Percentiles rank a stretch among this genome's conserved stretches.
Conservation (phyloP, 805 yeast species). For the Cephaloascus fragrans region DNA sequence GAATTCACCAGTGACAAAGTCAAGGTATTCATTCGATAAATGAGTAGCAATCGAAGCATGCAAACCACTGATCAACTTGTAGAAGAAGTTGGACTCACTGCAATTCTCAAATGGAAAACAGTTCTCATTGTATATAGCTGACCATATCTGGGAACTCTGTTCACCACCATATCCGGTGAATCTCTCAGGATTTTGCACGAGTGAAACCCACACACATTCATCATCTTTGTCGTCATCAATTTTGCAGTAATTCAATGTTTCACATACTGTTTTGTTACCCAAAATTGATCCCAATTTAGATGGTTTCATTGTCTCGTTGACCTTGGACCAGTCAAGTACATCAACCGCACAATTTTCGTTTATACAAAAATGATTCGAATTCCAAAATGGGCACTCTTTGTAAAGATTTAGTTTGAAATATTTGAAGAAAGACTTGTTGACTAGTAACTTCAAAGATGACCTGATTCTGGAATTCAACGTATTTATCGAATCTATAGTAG, state of each 20-base stretch:
- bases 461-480: conserved; percentile 21
- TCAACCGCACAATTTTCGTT: conserved; percentile 88
- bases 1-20: conserved; percentile 65
- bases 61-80: conserved; percentile 81
- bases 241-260: conserved; percentile 44
- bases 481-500: conserved; percentile 27
- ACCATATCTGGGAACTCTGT: conserved; percentile 89
- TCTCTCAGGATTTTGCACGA: conserved; percentile 86
- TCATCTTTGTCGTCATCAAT: conserved; percentile 48
- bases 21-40: conserved; percentile 71
- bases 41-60: conserved; percentile 95
- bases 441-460: conserved; percentile 47
- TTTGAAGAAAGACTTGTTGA: conserved; percentile 71
- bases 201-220: conserved; percentile 74
- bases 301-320: conserved; percentile 68
- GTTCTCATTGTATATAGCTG: conserved; percentile 83
- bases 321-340: conserved; percentile 59
- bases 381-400: conserved; percentile 81
- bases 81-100: conserved; percentile 81
- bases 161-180: conserved; percentile 95
- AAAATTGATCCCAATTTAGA: conserved; percentile 43
- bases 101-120: conserved; percentile 68
- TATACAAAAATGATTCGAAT: conserved; percentile 69
- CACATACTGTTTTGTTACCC: neutral
- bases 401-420: conserved; percentile 80